Base-by-base conservation (phyloP, 2,329 filamentous ascomycete species). In the Alternaria sp. region DNA sequence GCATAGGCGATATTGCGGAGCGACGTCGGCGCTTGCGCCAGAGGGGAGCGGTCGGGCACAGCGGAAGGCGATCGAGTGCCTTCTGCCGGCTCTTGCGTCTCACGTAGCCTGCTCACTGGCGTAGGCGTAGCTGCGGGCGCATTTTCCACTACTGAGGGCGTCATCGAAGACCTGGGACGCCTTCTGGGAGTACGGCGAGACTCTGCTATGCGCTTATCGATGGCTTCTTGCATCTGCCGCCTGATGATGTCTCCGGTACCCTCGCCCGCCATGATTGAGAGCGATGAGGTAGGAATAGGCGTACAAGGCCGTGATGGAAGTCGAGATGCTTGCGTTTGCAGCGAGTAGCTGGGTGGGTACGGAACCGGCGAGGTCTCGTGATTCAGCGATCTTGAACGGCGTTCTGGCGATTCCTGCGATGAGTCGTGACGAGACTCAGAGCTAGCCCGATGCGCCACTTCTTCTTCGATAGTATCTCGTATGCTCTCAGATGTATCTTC, bases 31-130 rank as follows among this genome's bases (percentile, higher is more conserved):
- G 52, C 64, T 57, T 69, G 70, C 19, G 66, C 64, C n/a, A 58
- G 58, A 32, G 75, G 72, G 10, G 67, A 66, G 8, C 65, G 70
- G 46, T 78, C 74, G 13, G 77, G 77, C 8, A 79, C 75, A 8
- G 73, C 73, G 6, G 77, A 80, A 3, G 77, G 77, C 6, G 77
- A 79, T 45, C 77, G 67, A 23, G 77, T 78, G 11, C 75, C 75
- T 55, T 71, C 69, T 25, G 66, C 44, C 9, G 55, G 52, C 11
- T 57, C 46, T 17, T 59, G 51, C 11, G 53, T 52, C 13, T 46
- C 40, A 2, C 57, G 46, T 10, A 67, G 17, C 45, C 61, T 63
- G 30, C 52, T 53, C 17, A 59, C 32, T 10, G 59, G 40, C 6
- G 44, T 59, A 6, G 56, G 53, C 25, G 47, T 46, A 30, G 19